Base-by-base conservation (phyloP, 495 filamentous ascomycete genomes). In the Stereocaulon alpinum region DNA sequence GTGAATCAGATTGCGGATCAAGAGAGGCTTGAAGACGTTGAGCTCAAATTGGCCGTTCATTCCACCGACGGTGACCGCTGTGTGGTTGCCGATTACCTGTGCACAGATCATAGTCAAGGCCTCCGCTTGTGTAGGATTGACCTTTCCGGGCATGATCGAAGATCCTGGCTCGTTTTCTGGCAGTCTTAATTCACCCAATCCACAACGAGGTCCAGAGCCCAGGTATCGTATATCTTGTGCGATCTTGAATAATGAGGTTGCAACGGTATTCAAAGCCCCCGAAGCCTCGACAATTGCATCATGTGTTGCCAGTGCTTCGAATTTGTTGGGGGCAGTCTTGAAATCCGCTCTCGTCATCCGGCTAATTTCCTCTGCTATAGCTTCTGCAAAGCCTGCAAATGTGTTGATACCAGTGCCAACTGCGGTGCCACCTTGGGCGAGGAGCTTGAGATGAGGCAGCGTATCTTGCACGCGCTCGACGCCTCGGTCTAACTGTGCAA, bases 121-220 rank as follows among this genome's bases (percentile, higher is more conserved):
- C 80, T 98, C 93, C 75, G 89, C 95, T 76, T 98, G 93, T 29
- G 93, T 98, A 40, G 93, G 93, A 80, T 98, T 98, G 67, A 98
- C 93, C 80, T 98, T 98, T 66, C 93, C 93, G 32, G 93, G 93
- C 93, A 98, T 98, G 77, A 98, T 97, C 57, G 88, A 93, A 66
- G 83, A 88, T 50, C 93, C 93, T 18, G 93, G 93, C 80, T 98
- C 93, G 75, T 98, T 98, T 78, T 98, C 93, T 41, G 93, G 93
- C 29, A 98, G 82, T 62, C 77, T 79, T 49, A 98, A 82, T 76
- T 98, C 93, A 56, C 90, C 92, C 12, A 97, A 84, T 65, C 93
- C 93, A 75, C 93, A 98, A 55, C 93, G 87, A 43, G 93, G 93
- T 11, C 93, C 93, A 63, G 89, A 95, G 56, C 94, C 93, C 20